These are phyloP conservation scores for Peribolospora kevripleyi DNA, from an alignment of 768 basidiomycete genomes.

Conservation along the genomic window DNA sequence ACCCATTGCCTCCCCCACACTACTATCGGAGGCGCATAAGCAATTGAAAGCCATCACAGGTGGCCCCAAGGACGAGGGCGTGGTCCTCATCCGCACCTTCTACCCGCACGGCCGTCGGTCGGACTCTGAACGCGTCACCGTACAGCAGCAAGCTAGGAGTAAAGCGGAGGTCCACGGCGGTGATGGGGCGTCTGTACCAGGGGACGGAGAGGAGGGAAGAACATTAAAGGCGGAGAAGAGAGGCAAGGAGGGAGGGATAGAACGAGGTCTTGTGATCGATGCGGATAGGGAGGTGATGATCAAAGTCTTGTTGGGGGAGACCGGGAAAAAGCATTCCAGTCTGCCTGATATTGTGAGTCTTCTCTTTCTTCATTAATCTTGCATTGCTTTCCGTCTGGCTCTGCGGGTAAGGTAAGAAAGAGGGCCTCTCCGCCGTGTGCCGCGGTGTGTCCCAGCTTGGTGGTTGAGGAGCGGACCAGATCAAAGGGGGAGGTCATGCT, in stretches of 20 bases:
- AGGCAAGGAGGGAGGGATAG: background rate
- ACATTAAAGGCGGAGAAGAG: background rate
- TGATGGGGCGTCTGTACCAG: background rate
- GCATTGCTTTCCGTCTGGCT: too few species aligned
- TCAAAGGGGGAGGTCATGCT: too few species aligned
- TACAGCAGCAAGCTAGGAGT: background rate
- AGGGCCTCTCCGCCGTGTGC: too few species aligned
- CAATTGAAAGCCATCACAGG: too few species aligned
- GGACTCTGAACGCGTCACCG: background rate
- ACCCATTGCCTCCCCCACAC: background rate
- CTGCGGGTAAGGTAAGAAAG: too few species aligned
- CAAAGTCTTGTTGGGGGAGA: constrained; percentile 4
- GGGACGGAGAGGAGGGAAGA: background rate
- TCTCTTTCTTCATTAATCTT: background rate
- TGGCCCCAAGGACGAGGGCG: too few species aligned
- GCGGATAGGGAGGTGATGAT: constrained; percentile 6
- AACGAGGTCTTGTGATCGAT: constrained; percentile 6
- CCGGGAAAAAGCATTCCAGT: constrained; percentile 6
- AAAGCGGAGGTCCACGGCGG: background rate
- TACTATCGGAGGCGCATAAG: too few species aligned
- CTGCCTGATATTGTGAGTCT: constrained; percentile 4
- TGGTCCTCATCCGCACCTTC: background rate
- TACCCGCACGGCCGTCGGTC: background rate
- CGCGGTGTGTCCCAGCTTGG: too few species aligned
- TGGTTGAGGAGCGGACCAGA: too few species aligned